These are phyloP conservation scores for sorghum (Sorghum bicolor) DNA, from an alignment of 176 grass and related monocot genomes.

Conservation along the genomic window Sorghum_bicolor_NCBIv3 NC_012872.2:62588001-62588500, in stretches of 20 bases:
- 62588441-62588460: background rate
- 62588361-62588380: background rate
- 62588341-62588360: background rate
- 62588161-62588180: background rate
- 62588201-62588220: conserved; percentile 96
- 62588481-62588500: background rate
- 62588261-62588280: conserved; percentile 15
- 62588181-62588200: conserved; percentile 83
- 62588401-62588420: background rate
- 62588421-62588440: background rate
- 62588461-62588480: background rate
- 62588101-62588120: conserved; percentile 57
- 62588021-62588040: conserved; percentile 95
- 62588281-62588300: background rate
- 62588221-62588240: conserved; percentile 86
- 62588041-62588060: conserved; percentile 98
- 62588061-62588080: conserved; percentile 89
- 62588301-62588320: background rate
- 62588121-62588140: background rate
- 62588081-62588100: conserved; percentile 98
- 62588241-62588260: background rate
- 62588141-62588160: background rate
- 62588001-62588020: conserved; percentile 85
- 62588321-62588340: background rate
- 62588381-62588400: background rate